Conservation (phyloP, 2,329 filamentous ascomycete genomes). For the Phyllosticta citribraziliensis region DNA sequence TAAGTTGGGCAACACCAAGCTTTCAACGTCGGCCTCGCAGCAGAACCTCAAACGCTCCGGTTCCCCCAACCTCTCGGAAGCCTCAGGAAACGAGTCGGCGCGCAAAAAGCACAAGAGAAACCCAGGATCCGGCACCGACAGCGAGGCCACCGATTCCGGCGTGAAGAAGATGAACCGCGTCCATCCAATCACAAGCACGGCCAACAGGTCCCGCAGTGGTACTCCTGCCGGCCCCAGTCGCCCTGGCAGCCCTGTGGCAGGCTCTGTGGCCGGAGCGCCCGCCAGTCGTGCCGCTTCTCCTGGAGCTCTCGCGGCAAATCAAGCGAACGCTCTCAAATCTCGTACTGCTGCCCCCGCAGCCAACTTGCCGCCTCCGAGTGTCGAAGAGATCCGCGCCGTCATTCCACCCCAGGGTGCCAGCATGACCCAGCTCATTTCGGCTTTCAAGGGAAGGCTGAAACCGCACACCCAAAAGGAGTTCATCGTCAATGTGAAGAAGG, state of each 20-base stretch:
- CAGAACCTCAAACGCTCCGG: conserved; percentile 67
- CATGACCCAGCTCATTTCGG: conserved; percentile 30
- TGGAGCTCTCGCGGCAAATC: conserved; percentile 11
- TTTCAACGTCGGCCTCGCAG: conserved; percentile 28
- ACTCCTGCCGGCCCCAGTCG: conserved; percentile 52
- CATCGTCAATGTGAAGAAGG: conserved; percentile 7
- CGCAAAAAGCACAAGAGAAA: conserved; percentile 56
- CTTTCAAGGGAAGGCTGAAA: conserved; percentile 32
- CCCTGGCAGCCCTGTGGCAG: conserved; percentile 31
- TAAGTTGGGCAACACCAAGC: conserved; percentile 31
- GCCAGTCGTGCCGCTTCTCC: conserved; percentile 24
- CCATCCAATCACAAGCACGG: conserved; percentile 38
- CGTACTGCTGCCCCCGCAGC: background rate
- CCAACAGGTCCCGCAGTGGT: conserved; percentile 44
- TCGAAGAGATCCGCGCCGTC: conserved; percentile 34
- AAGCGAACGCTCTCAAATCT: background rate
- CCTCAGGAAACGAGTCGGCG: conserved; percentile 80
- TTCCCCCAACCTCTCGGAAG: conserved; percentile 80
- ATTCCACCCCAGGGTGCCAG: conserved; percentile 36
- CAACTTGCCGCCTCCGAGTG: conserved; percentile 27
- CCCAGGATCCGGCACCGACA: conserved; percentile 15
- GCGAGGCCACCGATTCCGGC: conserved; percentile 25
- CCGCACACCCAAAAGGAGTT: conserved; percentile 3
- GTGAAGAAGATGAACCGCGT: conserved; percentile 50
- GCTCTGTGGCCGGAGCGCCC: conserved; percentile 24